Conservation (phyloP, 75 land plant species). For the Pinus tabuliformis region DNA sequence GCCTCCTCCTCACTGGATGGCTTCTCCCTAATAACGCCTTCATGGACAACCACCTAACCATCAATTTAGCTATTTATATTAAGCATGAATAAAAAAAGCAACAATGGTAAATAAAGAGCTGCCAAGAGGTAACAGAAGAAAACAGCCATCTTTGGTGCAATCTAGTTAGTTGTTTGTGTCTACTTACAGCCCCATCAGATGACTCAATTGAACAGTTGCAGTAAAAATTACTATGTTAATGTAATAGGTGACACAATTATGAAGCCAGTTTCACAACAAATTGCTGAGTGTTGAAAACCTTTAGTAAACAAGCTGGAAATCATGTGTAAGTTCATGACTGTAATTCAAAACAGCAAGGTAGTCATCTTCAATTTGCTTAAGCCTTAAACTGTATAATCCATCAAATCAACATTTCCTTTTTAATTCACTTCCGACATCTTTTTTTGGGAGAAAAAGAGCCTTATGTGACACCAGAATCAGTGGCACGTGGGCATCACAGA, state of each 20-base stretch:
- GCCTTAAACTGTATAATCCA: too few species aligned
- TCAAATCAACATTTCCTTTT: neutral
- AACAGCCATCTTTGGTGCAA: neutral
- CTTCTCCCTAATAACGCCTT: constrained; percentile 80
- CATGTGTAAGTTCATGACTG: neutral
- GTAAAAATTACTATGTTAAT: neutral
- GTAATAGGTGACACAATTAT: neutral
- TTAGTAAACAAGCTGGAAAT: neutral
- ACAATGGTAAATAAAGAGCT: constrained; percentile 6
- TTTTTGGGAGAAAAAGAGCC: neutral
- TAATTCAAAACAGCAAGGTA: too few species aligned
- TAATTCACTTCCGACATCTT: neutral
- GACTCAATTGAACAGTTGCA: neutral
- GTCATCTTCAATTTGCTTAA: too few species aligned
- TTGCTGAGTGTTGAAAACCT: neutral
- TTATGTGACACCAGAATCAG: neutral
- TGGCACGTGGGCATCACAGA: neutral
- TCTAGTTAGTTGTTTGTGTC: neutral
- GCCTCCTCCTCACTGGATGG: constrained; percentile 84
- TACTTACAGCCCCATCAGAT: neutral
- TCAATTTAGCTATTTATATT: constrained; percentile 11
- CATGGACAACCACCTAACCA: constrained; percentile 88
- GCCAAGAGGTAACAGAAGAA: neutral
- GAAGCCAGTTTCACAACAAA: neutral
- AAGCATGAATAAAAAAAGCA: constrained; percentile 13